phyloP scores from a whole-genome alignment of 176 grass and related monocot genomes.

The Triticum dicoccoides region DNA sequence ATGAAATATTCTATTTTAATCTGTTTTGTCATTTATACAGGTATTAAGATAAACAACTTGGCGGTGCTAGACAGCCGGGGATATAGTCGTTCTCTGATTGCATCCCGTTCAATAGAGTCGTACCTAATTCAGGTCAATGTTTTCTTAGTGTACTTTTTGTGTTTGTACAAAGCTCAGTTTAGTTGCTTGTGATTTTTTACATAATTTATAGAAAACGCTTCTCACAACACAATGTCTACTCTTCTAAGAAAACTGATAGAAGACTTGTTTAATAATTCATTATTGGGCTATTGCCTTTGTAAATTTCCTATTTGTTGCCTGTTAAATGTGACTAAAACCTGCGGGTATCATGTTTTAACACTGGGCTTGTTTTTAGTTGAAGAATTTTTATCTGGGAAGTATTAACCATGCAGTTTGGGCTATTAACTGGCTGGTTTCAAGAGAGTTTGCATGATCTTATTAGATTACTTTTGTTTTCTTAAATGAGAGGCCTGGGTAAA shows the following conservation, averaged over 20 bases:
- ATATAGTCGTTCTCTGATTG: constrained; percentile 74
- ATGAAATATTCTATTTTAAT: constrained; percentile 12
- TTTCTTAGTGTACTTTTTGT: constrained; percentile 3
- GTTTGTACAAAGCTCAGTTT: constrained; percentile 16
- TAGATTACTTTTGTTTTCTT: neutral
- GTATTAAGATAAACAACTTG: constrained; percentile 93
- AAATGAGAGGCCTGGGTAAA: constrained; percentile 1
- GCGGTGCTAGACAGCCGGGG: constrained; percentile 65
- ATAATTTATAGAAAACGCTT: neutral
- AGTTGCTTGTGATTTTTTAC: constrained; percentile 14
- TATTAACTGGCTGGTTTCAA: neutral
- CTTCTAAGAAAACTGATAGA: constrained; percentile 3
- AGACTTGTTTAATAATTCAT: neutral
- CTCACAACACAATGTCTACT: neutral
- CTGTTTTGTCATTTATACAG: constrained; percentile 35
- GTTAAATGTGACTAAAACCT: neutral
- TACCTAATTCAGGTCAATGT: constrained; percentile 88
- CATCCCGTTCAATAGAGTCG: constrained; percentile 85
- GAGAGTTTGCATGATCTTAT: neutral
- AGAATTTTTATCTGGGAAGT: neutral
- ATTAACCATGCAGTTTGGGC: neutral
- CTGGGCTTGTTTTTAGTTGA: neutral
- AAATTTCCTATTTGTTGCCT: neutral
- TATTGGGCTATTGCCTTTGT: neutral
- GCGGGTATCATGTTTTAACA: neutral